phyloP scores from a whole-genome alignment of 2,329 filamentous ascomycete species.

The Fusarium annulatum region DNA sequence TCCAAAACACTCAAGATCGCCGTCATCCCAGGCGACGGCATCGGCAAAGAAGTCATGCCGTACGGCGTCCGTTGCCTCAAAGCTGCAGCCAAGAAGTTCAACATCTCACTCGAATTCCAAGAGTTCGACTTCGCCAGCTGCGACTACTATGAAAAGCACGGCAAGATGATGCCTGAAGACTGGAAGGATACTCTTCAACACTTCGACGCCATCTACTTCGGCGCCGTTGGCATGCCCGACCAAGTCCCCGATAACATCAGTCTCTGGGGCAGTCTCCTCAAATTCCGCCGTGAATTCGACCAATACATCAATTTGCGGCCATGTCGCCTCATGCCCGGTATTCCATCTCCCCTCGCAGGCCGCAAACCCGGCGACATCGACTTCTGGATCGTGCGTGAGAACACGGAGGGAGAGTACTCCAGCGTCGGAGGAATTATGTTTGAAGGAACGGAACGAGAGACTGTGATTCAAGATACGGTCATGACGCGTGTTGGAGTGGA shows the following conservation, averaged over 20 bases:
- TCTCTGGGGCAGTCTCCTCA: slow-evolving; percentile 74
- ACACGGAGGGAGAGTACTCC: slow-evolving; percentile 75
- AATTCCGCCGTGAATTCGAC: slow-evolving; percentile 74
- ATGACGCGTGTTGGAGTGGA: slow-evolving; percentile 72
- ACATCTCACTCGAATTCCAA: slow-evolving; percentile 67
- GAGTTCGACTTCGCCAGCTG: slow-evolving; percentile 75
- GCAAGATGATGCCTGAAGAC: slow-evolving; percentile 56
- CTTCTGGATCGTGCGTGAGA: slow-evolving; percentile 75
- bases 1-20: slow-evolving; percentile 59
- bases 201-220: slow-evolving; percentile 76
- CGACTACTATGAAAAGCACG: slow-evolving; percentile 63
- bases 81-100: slow-evolving; percentile 59
- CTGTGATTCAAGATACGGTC: slow-evolving; percentile 70
- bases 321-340: slow-evolving; percentile 70
- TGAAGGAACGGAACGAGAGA: slow-evolving; percentile 67
- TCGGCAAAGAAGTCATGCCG: slow-evolving; percentile 74
- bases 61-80: slow-evolving; percentile 71
- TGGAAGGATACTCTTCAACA: slow-evolving; percentile 64
- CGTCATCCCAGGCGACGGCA: slow-evolving; percentile 76
- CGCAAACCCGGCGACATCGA: slow-evolving; percentile 69
- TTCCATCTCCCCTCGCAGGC: slow-evolving; percentile 65
- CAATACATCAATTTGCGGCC: slow-evolving; percentile 77
- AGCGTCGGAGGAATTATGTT: slow-evolving; percentile 73
- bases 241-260: slow-evolving; percentile 73
- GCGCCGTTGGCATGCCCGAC: slow-evolving; percentile 68